phyloP scores from a whole-genome alignment of 331 rosid species.

The Ulmus americana region DNA sequence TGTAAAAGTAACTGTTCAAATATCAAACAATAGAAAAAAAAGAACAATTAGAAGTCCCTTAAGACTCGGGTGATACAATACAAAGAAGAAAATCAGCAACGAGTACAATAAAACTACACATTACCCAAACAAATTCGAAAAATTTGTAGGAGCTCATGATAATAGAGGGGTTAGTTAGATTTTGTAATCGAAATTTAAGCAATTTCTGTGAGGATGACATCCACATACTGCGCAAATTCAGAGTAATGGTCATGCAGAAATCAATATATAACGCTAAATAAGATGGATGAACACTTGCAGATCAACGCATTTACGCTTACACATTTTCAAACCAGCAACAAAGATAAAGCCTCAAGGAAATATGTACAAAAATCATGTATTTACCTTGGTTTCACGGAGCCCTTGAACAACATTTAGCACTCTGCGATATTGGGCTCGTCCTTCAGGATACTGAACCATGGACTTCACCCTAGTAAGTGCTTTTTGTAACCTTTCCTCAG shows the following conservation, averaged over 20 bases:
- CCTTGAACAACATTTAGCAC: slow-evolving; percentile 73
- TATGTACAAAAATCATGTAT: not conserved
- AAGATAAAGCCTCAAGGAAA: not conserved
- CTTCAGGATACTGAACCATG: slow-evolving; percentile 93
- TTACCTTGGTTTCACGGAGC: slow-evolving; percentile 70
- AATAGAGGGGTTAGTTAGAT: not conserved
- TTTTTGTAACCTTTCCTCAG: slow-evolving; percentile 74
- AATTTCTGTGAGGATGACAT: not conserved
- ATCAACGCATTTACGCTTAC: not conserved
- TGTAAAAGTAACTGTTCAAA: too few species aligned
- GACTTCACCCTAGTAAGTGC: slow-evolving; percentile 91
- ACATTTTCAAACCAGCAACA: not conserved
- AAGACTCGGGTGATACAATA: too few species aligned
- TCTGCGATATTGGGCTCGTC: slow-evolving; percentile 86
- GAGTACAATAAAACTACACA: too few species aligned
- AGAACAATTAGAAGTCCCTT: too few species aligned
- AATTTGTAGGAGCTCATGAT: not conserved
- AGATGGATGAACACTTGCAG: not conserved
- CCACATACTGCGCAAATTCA: not conserved
- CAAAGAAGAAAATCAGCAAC: too few species aligned
- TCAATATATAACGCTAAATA: not conserved
- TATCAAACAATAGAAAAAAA: too few species aligned
- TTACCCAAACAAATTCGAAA: not conserved
- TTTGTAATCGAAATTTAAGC: not conserved
- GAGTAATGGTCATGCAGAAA: not conserved